Conservation (phyloP, 257 asterid species). For the Fraxinus anomala region DNA sequence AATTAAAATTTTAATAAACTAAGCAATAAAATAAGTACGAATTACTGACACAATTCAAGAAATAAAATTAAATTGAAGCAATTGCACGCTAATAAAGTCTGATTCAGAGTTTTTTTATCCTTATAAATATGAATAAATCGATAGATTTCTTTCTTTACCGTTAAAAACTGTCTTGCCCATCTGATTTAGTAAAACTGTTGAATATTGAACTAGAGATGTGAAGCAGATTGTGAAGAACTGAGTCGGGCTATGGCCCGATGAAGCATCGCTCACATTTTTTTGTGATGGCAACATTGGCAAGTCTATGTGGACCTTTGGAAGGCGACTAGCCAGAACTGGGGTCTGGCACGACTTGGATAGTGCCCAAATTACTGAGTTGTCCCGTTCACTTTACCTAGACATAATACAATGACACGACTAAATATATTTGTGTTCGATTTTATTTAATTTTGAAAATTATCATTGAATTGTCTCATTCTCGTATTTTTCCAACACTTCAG, state of each 20-base stretch:
- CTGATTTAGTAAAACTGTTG: background rate
- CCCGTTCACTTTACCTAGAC: background rate
- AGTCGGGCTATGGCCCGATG: background rate
- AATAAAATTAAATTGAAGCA: background rate
- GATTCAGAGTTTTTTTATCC: background rate
- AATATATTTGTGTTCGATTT: background rate
- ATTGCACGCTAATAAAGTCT: background rate
- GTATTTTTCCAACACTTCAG: background rate
- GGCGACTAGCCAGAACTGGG: background rate
- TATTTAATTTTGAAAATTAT: background rate
- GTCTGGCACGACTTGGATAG: background rate
- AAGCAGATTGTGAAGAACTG: background rate
- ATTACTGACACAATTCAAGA: background rate
- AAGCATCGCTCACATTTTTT: background rate
- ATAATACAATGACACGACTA: background rate
- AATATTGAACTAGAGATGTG: background rate
- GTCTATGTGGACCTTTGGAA: too few species aligned
- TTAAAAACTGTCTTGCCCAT: background rate
- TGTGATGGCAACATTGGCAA: too few species aligned
- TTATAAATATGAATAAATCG: background rate
- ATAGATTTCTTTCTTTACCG: background rate
- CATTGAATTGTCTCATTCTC: background rate
- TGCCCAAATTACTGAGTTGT: background rate
- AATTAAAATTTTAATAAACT: background rate
- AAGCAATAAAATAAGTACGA: background rate